Evolutionary conservation across 768 basidiomycete genomes (phyloP), one percentile per base, ranked within the genome.

Genomic region (Brasilioporus rufonigricans): DNA sequence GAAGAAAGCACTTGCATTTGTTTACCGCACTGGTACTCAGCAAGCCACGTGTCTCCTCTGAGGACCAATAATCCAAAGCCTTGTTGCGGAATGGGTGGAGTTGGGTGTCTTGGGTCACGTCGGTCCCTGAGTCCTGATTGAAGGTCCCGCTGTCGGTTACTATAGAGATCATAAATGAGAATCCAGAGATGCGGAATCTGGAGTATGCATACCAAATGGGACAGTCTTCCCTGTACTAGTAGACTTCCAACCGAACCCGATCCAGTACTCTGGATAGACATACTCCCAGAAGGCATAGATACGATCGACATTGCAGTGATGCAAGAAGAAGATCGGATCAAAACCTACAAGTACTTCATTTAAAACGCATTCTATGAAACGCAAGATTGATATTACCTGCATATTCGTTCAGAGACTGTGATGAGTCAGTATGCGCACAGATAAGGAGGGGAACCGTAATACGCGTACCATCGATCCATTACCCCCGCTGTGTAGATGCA

Each of bases 191-290:
- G 9, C 1, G 2, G 6, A 33, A 36, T 13, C 7, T 0, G 11
- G n/a, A 29, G 21, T 29, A n/a, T n/a, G n/a, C 62, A 23, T 38
- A 64, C 62, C 11, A 9, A 61, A 63, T 4, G 53, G 36, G 2
- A 21, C 4, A 5, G 2, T 44, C 1, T 52, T 14, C n/a, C 59
- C 55, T 7, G 50, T 4, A 2, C 4, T 12, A 5, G 21, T 45
- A 26, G 44, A n/a, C n/a, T 51, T 53, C 62, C 62, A 63, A 24
- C 62, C 62, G n/a, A n/a, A n/a, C n/a, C n/a, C n/a, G n/a, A n/a
- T n/a, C 61, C 62, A 64, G 43, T 63, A 61, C 62, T 57, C 0
- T 58, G 61, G 40, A 64, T 62, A n/a, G n/a, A n/a, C n/a, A n/a
- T n/a, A n/a, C n/a, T n/a, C n/a, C n/a, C n/a, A n/a, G n/a, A n/a